phyloP scores from a whole-genome alignment of 768 basidiomycete species.

The Daedaleopsis nitida region DNA sequence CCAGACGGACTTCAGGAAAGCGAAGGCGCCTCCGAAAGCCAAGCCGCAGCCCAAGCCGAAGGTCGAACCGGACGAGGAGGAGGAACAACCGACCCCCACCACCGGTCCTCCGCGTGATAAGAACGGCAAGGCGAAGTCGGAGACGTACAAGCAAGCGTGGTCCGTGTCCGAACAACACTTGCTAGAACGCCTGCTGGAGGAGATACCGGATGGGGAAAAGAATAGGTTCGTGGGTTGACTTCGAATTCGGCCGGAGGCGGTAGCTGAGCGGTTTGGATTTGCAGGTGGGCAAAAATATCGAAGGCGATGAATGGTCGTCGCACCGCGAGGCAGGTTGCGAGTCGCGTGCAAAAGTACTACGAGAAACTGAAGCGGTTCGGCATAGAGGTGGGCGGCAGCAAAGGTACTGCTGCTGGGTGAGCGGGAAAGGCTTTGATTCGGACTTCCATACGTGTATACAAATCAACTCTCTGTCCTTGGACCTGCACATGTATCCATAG shows the following conservation, averaged over 20 bases:
- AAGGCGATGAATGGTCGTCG: constrained; percentile 75
- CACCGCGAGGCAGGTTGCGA: constrained; percentile 85
- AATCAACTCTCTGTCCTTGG: too few species aligned
- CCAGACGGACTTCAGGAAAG: neutral
- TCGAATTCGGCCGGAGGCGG: constrained; percentile 22
- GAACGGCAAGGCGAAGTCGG: constrained; percentile 48
- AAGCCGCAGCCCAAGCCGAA: neutral
- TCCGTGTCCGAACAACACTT: constrained; percentile 74
- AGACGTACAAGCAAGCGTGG: constrained; percentile 88
- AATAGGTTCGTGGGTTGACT: constrained; percentile 50
- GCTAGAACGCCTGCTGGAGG: constrained; percentile 70
- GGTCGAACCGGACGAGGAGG: constrained; percentile 11
- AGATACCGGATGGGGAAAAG: constrained; percentile 77
- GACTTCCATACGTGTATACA: neutral
- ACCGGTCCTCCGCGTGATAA: constrained; percentile 11
- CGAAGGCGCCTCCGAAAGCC: neutral
- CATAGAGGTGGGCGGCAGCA: constrained; percentile 40
- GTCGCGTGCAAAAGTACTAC: constrained; percentile 86
- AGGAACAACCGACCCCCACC: neutral
- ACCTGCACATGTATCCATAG: constrained; percentile 10
- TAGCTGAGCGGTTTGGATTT: constrained; percentile 4
- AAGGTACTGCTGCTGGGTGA: constrained; percentile 6
- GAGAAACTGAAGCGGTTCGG: constrained; percentile 82
- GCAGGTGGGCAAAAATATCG: constrained; percentile 81
- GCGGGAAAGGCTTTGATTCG: neutral